Conservation (phyloP, 2,329 filamentous ascomycete genomes). For the Nemania serpens region DNA sequence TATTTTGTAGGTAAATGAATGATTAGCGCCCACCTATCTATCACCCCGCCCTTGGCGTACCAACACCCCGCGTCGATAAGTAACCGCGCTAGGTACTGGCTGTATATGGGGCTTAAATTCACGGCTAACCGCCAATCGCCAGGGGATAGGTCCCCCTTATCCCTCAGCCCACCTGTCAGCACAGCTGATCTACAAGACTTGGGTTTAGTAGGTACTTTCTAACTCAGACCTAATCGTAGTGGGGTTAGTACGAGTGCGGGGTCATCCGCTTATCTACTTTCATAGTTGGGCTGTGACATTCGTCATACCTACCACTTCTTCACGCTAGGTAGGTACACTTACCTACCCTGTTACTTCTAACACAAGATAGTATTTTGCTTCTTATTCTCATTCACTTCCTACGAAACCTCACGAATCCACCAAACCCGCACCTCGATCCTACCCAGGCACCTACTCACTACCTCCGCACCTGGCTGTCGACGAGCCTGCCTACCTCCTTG, state of each 20-base stretch:
- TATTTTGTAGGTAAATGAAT: not conserved
- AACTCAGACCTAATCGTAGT: not conserved
- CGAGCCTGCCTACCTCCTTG: not conserved
- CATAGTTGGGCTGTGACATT: conserved; percentile 10
- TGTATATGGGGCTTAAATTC: no score
- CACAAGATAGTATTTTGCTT: not conserved
- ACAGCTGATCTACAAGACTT: conserved; percentile 22
- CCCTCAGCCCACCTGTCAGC: conserved; percentile 22
- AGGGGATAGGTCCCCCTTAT: not conserved
- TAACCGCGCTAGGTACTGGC: not conserved
- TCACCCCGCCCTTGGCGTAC: conserved; percentile 12
- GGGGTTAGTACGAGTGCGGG: conserved; percentile 8
- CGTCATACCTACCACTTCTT: conserved; percentile 16
- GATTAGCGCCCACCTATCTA: not conserved
- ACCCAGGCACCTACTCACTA: not conserved
- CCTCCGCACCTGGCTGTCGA: not conserved
- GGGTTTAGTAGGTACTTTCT: conserved; percentile 1
- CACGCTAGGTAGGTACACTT: no score
- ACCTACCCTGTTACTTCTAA: no score
- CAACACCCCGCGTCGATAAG: conserved; percentile 11
- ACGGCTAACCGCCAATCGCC: no score
- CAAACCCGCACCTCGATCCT: not conserved
- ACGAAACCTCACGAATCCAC: conserved; percentile 9
- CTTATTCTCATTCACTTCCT: conserved; percentile 10
- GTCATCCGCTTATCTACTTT: not conserved